A percentile compares a stretch with the other conserved stretches of the same genome.
Evolutionary conservation across 2,329 filamentous ascomycete species (phyloP).

Genomic region (Helminthosporium solani): DNA sequence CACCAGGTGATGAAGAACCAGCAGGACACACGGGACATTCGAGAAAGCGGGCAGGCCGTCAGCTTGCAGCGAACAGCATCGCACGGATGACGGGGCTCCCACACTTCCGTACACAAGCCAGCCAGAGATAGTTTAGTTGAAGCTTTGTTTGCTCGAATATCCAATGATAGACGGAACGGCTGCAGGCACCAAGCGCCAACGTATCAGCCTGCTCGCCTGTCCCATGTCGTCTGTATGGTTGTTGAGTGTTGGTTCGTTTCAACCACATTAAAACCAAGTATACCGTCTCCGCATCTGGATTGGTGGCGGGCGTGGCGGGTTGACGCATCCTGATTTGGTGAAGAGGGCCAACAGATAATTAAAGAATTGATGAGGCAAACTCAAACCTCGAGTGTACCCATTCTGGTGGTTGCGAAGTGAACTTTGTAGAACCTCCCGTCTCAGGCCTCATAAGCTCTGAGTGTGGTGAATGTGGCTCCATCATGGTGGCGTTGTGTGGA

Average conservation of each 20-base stretch:
- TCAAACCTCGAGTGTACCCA: not conserved
- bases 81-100: not conserved
- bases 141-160: not conserved
- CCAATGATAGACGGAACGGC: not conserved
- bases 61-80: slow-evolving; percentile 4
- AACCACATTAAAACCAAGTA: slow-evolving; percentile 14
- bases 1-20: slow-evolving; percentile 23
- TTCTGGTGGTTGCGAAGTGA: not conserved
- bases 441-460: not conserved
- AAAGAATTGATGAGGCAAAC: not conserved
- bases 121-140: not conserved
- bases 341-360: not conserved
- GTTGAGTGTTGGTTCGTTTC: slow-evolving; percentile 21
- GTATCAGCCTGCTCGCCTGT: slow-evolving; percentile 20
- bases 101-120: not conserved
- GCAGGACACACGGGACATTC: slow-evolving; percentile 7
- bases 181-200: slow-evolving; percentile 15
- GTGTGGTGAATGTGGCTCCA: not conserved
- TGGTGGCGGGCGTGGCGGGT: slow-evolving; percentile 8
- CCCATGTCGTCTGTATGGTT: no score
- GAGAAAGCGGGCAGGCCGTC: not conserved
- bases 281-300: slow-evolving; percentile 15
- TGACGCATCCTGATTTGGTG: not conserved
- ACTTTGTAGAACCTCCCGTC: no score
- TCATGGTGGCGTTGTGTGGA: not conserved